A percentile compares a stretch with the other conserved stretches of the same genome.
Conservation (phyloP, 2,329 filamentous ascomycete species). For the Phoma sp. region DNA sequence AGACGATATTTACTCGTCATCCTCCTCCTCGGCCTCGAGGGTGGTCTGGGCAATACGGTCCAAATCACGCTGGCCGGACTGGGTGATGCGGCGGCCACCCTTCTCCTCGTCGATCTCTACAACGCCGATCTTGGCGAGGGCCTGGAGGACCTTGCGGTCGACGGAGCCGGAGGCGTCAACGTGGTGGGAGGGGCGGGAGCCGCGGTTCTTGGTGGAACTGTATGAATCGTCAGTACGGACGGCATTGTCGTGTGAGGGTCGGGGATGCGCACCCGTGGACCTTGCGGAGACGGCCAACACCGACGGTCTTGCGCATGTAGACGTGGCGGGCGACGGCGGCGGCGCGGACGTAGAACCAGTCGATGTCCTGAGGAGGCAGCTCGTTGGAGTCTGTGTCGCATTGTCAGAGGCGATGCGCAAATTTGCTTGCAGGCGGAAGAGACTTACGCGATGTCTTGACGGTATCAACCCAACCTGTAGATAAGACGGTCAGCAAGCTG, state of each 20-base stretch:
- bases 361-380: constrained; percentile 95
- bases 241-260: background rate
- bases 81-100: constrained; percentile 97
- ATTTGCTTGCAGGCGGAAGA: background rate
- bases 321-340: constrained; percentile 96
- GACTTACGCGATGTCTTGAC: constrained; percentile 83
- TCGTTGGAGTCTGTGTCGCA: constrained; percentile 74
- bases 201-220: constrained; percentile 87
- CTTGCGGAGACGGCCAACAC: constrained; percentile 96
- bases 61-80: constrained; percentile 98
- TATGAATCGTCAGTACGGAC: background rate
- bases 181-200: constrained; percentile 88
- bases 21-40: constrained; percentile 58
- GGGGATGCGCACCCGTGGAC: constrained; percentile 67
- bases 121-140: constrained; percentile 99
- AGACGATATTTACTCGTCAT: constrained; percentile 45
- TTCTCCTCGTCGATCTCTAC: constrained; percentile 98
- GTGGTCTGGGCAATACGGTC: constrained; percentile 70
- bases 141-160: constrained; percentile 96
- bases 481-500: constrained; percentile 53
- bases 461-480: constrained; percentile 96
- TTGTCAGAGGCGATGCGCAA: constrained; percentile 21
- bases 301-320: constrained; percentile 99
- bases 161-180: constrained; percentile 93
- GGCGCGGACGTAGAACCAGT: constrained; percentile 92